A percentile compares a stretch with the other conserved stretches of the same genome.
These are phyloP conservation scores for Sphagnum magellanicum DNA, from an alignment of 228 moss, liverwort and hornwort genomes.

Conservation along the genomic window DNA sequence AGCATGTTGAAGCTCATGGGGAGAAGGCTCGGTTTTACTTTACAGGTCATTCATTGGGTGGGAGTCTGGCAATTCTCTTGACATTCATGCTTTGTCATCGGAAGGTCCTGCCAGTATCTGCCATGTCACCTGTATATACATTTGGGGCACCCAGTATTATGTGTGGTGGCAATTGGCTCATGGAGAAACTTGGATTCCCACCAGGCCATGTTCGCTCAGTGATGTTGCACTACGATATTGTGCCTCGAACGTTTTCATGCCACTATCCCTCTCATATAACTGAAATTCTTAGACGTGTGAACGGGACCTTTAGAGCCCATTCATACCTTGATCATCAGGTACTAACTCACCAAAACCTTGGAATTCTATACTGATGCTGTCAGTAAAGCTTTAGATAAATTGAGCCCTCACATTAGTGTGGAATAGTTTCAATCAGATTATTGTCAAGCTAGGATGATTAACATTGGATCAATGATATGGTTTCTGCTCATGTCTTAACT, in stretches of 20 bases:
- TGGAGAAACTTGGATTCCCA: slow-evolving; percentile 56
- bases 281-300: slow-evolving; percentile 59
- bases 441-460: no score
- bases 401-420: no score
- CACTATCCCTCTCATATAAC: slow-evolving; percentile 68
- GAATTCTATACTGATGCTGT: no score
- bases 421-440: no score
- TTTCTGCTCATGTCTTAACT: no score
- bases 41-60: slow-evolving; percentile 75
- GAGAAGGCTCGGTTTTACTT: slow-evolving; percentile 51
- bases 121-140: slow-evolving; percentile 55
- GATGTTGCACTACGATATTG: slow-evolving; percentile 71
- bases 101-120: slow-evolving; percentile 38
- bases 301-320: slow-evolving; percentile 61
- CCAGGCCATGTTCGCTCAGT: slow-evolving; percentile 53
- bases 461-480: no score
- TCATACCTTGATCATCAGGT: slow-evolving; percentile 67
- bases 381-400: no score
- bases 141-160: slow-evolving; percentile 67
- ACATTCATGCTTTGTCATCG: slow-evolving; percentile 65
- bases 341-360: not conserved
- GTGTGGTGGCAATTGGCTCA: slow-evolving; percentile 75
- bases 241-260: slow-evolving; percentile 63
- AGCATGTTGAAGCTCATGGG: slow-evolving; percentile 32
- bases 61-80: slow-evolving; percentile 55